phyloP scores from a whole-genome alignment of 2,329 filamentous ascomycete genomes.

The Keithomyces neogunnii region DNA sequence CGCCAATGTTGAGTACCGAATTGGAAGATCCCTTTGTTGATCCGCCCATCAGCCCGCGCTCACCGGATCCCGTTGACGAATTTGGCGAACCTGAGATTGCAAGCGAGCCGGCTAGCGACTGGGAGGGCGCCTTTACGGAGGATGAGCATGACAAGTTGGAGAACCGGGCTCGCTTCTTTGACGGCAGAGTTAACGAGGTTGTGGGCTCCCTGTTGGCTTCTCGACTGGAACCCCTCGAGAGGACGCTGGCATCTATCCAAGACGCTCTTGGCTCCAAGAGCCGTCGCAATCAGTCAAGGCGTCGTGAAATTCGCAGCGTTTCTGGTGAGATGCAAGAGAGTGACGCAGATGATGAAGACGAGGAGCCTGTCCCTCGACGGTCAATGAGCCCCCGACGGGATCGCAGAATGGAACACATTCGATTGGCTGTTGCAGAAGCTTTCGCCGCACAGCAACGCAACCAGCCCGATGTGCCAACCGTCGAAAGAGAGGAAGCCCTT shows the following conservation, averaged over 20 bases:
- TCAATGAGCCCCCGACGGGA: slow-evolving; percentile 73
- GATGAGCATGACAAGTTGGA: slow-evolving; percentile 78
- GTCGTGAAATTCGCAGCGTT: slow-evolving; percentile 53
- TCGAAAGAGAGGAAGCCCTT: slow-evolving; percentile 13
- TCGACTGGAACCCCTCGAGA: slow-evolving; percentile 73
- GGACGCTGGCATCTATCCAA: slow-evolving; percentile 68
- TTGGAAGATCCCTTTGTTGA: slow-evolving; percentile 57
- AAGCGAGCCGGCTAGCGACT: slow-evolving; percentile 67
- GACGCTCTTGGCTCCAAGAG: slow-evolving; percentile 54
- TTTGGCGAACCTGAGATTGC: slow-evolving; percentile 37
- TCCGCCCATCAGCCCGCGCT: slow-evolving; percentile 36
- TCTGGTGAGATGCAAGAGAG: slow-evolving; percentile 69
- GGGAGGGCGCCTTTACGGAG: slow-evolving; percentile 79
- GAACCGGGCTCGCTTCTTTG: slow-evolving; percentile 78
- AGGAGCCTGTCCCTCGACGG: slow-evolving; percentile 56
- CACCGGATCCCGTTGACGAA: slow-evolving; percentile 39
- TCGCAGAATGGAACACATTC: slow-evolving; percentile 75
- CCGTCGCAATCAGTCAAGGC: slow-evolving; percentile 44
- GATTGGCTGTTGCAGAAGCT: slow-evolving; percentile 63
- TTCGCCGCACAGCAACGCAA: slow-evolving; percentile 48
- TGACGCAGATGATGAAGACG: slow-evolving; percentile 91
- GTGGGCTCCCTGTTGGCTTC: slow-evolving; percentile 70
- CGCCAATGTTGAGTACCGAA: slow-evolving; percentile 42
- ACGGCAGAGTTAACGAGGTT: slow-evolving; percentile 79
- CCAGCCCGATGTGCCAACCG: slow-evolving; percentile 20